Base-by-base conservation (phyloP, 441 rosid genomes). In the Arabidopsis lyrata region DNA sequence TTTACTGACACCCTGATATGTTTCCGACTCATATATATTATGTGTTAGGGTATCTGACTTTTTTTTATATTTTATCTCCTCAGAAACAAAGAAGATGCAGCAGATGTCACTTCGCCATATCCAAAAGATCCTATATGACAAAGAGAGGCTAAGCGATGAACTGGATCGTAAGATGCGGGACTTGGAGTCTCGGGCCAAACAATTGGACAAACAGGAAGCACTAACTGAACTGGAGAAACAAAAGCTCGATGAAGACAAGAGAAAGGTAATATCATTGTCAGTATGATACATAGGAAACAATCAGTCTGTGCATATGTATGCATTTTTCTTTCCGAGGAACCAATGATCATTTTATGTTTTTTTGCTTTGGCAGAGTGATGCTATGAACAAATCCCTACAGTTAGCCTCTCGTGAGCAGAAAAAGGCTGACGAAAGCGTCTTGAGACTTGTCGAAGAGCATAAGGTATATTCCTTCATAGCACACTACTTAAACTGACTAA, bases 71-170 rank as follows among this genome's bases (percentile, higher is more conserved):
- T 36, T 67, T 68, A 22, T 69, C 49, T 60, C 67, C 22, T 68
- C 84, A 95, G 98, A 95, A 85, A 85, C 88, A 34, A 89, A 85
- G 86, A 92, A 83, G 85, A 79, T 91, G 96, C 96, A 95, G 76
- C 84, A 83, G 58, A 75, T 44, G 59, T 86, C 92, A 29, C 91
- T 86, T 35, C 86, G 66, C 16, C 84, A 85, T 71, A 83, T 95
- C 54, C 83, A 74, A 59, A 85, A 87, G 83, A 83, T 91, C 72
- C 73, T 92, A 35, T 78, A 70, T 18, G 98, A 91, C 34, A 92
- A 86, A 63, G 95, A 88, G 77, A 86, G 73, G 61, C 74, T 92
- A 72, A 87, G 74, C 66, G 49, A 70, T 75, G 92, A 90, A 36
- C 64, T 91, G 78, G 97, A 91, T 70, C 13, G 13, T 2, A 87